Evolutionary conservation across 768 basidiomycete genomes (phyloP), one percentile per base, ranked within the genome.

Genomic region (Suillus plorans): DNA sequence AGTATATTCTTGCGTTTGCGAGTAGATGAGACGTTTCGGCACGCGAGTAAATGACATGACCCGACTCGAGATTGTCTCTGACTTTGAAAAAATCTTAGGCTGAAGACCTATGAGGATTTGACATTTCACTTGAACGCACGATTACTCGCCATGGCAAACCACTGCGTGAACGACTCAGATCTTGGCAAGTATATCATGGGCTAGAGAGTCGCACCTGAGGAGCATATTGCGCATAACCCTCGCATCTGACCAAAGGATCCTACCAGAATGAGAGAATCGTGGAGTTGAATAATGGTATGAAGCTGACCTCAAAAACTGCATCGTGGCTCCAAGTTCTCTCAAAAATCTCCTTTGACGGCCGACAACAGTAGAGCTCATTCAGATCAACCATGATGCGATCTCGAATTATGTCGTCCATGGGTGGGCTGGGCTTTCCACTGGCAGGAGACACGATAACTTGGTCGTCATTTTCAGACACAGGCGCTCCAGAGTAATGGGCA

Each of bases 1-100:
- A 6, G 83, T 86, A 72, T 90, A 92, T 68, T 84, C 83, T 67
- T 88, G 88, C 13, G 75, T 82, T 71, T 90, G 86, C 37, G 80
- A 77, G 68, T 82, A 87, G 10, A 89, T 81, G 10, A 90, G 73
- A 31, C 84, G 85, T 70, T 88, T 89, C 5, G 89, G 90, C 14
- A 73, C 68, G 47, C 78, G 73, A 1, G 85, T 87, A 0, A 88
- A 88, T 0, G 86, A 82, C 77, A 90, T 82, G 7, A 90, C 78
- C 34, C 87, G 83, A 45, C 74, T 79, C 13, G 82, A 80, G 14
- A 86, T 67, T 8, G 80, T 83, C 64, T 81, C 80, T 3, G 87
- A 85, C 39, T 79, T 77, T 5, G 84, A 78, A 66, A 85, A 83
- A 5, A 87, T 62, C 67, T 85, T 88, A 3, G 86, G 78, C 89